A percentile compares a stretch with the other conserved stretches of the same genome.
These are phyloP conservation scores for Podila epigama DNA, from an alignment of 192 early-diverging fungal species.

Conservation along the genomic window DNA sequence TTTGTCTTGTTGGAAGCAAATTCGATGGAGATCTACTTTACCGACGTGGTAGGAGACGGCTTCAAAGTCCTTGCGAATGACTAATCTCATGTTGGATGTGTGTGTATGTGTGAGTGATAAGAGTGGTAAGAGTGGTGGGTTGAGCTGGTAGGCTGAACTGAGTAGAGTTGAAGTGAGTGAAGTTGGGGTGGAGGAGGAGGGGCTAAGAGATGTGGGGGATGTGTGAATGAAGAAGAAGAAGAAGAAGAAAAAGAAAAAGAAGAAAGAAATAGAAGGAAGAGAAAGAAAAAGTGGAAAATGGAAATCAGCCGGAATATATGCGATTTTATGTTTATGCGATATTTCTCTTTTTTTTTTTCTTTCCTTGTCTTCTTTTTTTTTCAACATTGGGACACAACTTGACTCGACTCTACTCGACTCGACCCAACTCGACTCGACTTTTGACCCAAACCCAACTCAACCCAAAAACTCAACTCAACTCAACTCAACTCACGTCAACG, in stretches of 20 bases:
- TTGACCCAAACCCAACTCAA: too few species aligned
- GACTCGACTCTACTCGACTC: too few species aligned
- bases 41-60: slow-evolving; percentile 75
- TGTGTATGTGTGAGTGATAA: not conserved
- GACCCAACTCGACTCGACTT: too few species aligned
- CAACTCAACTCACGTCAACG: too few species aligned
- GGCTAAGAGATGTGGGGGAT: not conserved
- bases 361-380: too few species aligned
- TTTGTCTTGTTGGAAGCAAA: too few species aligned
- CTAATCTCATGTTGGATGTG: slow-evolving; percentile 68
- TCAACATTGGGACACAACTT: too few species aligned
- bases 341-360: not conserved
- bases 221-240: not conserved
- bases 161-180: not conserved
- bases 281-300: slow-evolving; percentile 9
- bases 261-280: not conserved
- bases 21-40: too few species aligned
- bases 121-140: slow-evolving; percentile 15
- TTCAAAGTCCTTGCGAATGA: slow-evolving; percentile 76
- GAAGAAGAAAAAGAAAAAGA: slow-evolving; percentile 3
- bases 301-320: slow-evolving; percentile 21
- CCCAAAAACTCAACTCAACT: too few species aligned
- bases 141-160: not conserved
- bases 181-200: not conserved
- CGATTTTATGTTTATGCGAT: not conserved